phyloP scores from a whole-genome alignment of 768 basidiomycete species.

The Lactifluus pinguis region DNA sequence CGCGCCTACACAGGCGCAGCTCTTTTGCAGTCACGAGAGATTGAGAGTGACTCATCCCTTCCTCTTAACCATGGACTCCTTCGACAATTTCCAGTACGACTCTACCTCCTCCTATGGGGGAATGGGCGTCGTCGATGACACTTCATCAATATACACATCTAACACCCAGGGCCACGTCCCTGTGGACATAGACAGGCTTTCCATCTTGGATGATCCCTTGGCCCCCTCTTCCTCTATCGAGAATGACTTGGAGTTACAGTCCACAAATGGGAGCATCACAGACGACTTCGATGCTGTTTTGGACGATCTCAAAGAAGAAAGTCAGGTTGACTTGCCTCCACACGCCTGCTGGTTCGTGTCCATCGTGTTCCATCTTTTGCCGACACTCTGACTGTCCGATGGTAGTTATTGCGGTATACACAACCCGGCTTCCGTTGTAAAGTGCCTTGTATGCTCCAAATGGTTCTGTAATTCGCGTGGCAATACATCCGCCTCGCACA shows the following conservation, averaged over 20 bases:
- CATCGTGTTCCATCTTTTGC: slow-evolving; percentile 4
- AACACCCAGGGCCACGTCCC: slow-evolving; percentile 45
- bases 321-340: slow-evolving; percentile 67
- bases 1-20: too few species aligned
- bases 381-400: neutral
- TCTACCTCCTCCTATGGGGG: slow-evolving; percentile 74
- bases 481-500: slow-evolving; percentile 96
- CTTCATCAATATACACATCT: slow-evolving; percentile 70
- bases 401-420: slow-evolving; percentile 95
- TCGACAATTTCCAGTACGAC: slow-evolving; percentile 82
- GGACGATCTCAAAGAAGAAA: slow-evolving; percentile 82
- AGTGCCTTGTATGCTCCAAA: slow-evolving; percentile 83
- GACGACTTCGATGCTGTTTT: slow-evolving; percentile 88
- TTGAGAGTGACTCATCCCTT: slow-evolving; percentile 4
- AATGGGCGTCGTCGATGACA: slow-evolving; percentile 67
- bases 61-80: slow-evolving; percentile 54
- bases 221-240: slow-evolving; percentile 8
- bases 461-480: slow-evolving; percentile 99
- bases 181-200: slow-evolving; percentile 59
- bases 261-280: slow-evolving; percentile 41
- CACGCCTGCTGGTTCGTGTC: slow-evolving; percentile 85
- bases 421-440: slow-evolving; percentile 94
- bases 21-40: too few species aligned
- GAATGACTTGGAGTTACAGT: slow-evolving; percentile 27
- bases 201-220: slow-evolving; percentile 56